Base-by-base conservation (phyloP, 495 filamentous ascomycete genomes). In the Haplographium delicatum region DNA sequence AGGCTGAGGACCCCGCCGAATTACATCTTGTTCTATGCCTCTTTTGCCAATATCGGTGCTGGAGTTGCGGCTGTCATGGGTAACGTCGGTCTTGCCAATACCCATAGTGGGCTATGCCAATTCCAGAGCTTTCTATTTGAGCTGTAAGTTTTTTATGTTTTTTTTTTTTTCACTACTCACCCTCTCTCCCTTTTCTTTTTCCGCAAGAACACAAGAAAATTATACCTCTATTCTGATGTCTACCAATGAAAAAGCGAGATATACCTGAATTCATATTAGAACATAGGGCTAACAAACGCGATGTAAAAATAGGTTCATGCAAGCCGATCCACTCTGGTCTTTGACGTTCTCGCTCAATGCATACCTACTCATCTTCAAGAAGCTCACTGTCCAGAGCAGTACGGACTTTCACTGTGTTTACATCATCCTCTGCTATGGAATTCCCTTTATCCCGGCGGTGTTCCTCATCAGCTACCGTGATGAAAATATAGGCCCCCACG, bases 291-390 rank as follows among this genome's bases (percentile, higher is more conserved):
- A 4, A 39, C 35, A 39, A n/a, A n/a, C n/a, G n/a, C 13, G 11
- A 25, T 53, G 50, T 64, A 33, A 47, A 26, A 25, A 6, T 42
- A 79, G 76, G 63, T 77, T 78, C 62, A 78, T 80, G 73, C 75
- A 76, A 62, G 73, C 74, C 26, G 76, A 80, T 61, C 71, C 76
- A 2, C 71, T 71, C 68, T 80, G 74, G 78, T 77, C 74, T 28
- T 69, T 89, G 43, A 83, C 83, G 51, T 93, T 94, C 87, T 88
- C 89, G 0, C 72, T 85, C 50, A 94, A 94, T 57, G 89, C 93
- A 48, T 89, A 86, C 62, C 73, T 94, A 47, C 85, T 86, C 26
- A 89, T 94, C 63, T 91, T 93, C 65, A 76, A 77, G 47, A 78
- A 79, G 35, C 87, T 81, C 54, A 79, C 81, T 35, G 78, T 84